These are phyloP conservation scores for Phylloporus scabripes DNA, from an alignment of 768 basidiomycete species.

Conservation along the genomic window DNA sequence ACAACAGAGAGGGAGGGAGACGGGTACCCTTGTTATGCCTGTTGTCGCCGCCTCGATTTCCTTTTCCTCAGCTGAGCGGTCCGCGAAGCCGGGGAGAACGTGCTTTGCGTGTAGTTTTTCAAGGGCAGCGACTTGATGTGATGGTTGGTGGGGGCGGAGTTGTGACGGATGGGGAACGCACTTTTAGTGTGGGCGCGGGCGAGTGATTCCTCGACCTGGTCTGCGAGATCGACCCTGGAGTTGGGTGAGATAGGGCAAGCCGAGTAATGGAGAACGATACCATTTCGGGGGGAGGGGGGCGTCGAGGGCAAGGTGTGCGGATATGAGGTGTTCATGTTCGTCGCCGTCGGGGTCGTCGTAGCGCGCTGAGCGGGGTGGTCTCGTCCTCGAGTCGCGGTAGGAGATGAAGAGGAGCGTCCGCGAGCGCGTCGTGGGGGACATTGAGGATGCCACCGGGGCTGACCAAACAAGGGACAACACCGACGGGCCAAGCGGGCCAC, in stretches of 20 bases:
- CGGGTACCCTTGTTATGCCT: slow-evolving; percentile 77
- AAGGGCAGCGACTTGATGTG: slow-evolving; percentile 64
- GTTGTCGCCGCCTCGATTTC: slow-evolving; percentile 86
- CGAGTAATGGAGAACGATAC: slow-evolving; percentile 36
- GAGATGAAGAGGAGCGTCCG: slow-evolving; percentile 92
- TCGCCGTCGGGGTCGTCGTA: slow-evolving; percentile 49
- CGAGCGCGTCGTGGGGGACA: slow-evolving; percentile 64
- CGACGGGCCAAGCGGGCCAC: background rate
- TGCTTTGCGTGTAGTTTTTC: slow-evolving; percentile 97
- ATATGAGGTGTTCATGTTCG: slow-evolving; percentile 65
- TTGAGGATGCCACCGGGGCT: slow-evolving; percentile 16
- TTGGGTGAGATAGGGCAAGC: slow-evolving; percentile 13
- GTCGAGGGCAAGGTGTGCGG: slow-evolving; percentile 47
- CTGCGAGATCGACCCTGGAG: slow-evolving; percentile 84
- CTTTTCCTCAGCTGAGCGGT: slow-evolving; percentile 88
- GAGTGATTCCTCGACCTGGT: slow-evolving; percentile 81
- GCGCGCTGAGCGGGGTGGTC: slow-evolving; percentile 32
- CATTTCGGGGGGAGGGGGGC: slow-evolving; percentile 79
- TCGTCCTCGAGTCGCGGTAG: slow-evolving; percentile 73
- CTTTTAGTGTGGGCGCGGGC: slow-evolving; percentile 68
- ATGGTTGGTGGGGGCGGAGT: slow-evolving; percentile 13
- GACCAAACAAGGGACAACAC: slow-evolving; percentile 24
- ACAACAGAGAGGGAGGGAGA: slow-evolving; percentile 13
- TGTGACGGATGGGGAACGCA: slow-evolving; percentile 35
- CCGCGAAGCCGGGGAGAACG: slow-evolving; percentile 92